phyloP scores from a whole-genome alignment of 108 stramenopile genomes.

The Mediolabrus comicus region DNA sequence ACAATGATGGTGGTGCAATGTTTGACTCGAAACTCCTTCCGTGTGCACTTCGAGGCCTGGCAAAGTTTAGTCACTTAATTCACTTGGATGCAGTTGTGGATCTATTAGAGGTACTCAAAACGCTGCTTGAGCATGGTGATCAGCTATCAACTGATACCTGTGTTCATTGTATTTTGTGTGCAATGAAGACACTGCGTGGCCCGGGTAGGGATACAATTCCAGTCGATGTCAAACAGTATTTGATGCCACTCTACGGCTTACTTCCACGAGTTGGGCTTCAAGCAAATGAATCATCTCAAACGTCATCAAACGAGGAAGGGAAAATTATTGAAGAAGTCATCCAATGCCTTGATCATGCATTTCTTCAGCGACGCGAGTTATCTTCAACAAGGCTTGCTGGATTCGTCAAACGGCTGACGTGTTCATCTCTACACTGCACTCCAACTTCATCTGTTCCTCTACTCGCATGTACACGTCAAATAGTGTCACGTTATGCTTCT shows the following conservation, averaged over 20 bases:
- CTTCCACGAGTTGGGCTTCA: constrained; percentile 39
- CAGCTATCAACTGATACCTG: constrained; percentile 70
- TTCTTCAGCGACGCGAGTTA: constrained; percentile 77
- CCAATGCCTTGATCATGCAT: constrained; percentile 71
- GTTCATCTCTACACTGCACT: constrained; percentile 67
- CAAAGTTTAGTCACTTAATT: constrained; percentile 87
- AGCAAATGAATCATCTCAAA: neutral
- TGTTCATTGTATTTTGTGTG: constrained; percentile 79
- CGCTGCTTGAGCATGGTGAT: constrained; percentile 63
- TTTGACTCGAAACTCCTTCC: constrained; percentile 56
- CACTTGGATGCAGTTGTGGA: constrained; percentile 68
- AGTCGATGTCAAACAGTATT: constrained; percentile 82
- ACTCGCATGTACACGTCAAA: constrained; percentile 73
- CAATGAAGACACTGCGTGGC: constrained; percentile 81
- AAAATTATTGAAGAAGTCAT: constrained; percentile 51
- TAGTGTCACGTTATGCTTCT: constrained; percentile 68
- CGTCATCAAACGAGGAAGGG: constrained; percentile 12
- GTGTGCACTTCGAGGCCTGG: constrained; percentile 75
- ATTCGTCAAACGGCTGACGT: constrained; percentile 72
- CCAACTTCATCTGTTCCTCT: constrained; percentile 69
- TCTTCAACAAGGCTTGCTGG: constrained; percentile 74
- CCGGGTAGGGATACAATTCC: constrained; percentile 76
- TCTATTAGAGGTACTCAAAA: constrained; percentile 73
- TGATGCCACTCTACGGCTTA: constrained; percentile 77
- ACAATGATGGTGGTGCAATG: constrained; percentile 4